Percentiles rank a stretch among this genome's conserved stretches.
Conservation (phyloP, 2,329 filamentous ascomycete genomes). For the Neofusicoccum sp. region DNA sequence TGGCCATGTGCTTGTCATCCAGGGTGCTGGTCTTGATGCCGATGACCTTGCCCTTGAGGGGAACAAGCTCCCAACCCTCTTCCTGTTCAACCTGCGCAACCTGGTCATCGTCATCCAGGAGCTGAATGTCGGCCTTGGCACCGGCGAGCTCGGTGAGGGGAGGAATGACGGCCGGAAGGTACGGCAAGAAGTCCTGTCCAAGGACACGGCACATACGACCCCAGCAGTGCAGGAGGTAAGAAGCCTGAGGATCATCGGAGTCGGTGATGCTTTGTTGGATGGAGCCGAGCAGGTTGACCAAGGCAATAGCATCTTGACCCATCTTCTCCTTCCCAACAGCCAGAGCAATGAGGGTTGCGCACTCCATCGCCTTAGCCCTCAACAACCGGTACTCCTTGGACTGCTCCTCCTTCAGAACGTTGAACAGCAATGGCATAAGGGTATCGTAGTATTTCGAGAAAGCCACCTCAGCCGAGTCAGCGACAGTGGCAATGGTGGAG, state of each 20-base stretch:
- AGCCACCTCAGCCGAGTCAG: constrained; percentile 93
- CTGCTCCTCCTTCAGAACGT: constrained; percentile 82
- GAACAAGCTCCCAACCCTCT: constrained; percentile 96
- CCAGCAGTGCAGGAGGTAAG: constrained; percentile 98
- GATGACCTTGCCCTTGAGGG: constrained; percentile 95
- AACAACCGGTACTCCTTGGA: constrained; percentile 90
- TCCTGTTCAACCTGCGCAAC: constrained; percentile 90
- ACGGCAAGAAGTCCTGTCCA: constrained; percentile 85
- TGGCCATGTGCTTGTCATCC: constrained; percentile 99
- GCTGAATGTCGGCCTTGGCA: constrained; percentile 94
- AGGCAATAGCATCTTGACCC: constrained; percentile 77
- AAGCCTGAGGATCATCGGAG: constrained; percentile 89
- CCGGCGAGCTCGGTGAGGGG: constrained; percentile 86
- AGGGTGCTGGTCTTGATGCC: constrained; percentile 95
- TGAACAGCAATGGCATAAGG: constrained; percentile 91
- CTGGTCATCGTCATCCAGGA: constrained; percentile 92
- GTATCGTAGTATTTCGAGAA: constrained; percentile 95
- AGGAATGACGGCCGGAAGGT: constrained; percentile 89
- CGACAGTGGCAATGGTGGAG: constrained; percentile 96
- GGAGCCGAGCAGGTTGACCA: constrained; percentile 82
- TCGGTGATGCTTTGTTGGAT: constrained; percentile 83
- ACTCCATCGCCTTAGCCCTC: constrained; percentile 98
- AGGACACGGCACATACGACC: constrained; percentile 97
- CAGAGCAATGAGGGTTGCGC: constrained; percentile 90
- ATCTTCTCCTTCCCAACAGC: constrained; percentile 93